Evolutionary conservation across 2,329 filamentous ascomycete species (phyloP), one percentile per base, ranked within the genome.

Genomic region (Penicillium paneum): DNA sequence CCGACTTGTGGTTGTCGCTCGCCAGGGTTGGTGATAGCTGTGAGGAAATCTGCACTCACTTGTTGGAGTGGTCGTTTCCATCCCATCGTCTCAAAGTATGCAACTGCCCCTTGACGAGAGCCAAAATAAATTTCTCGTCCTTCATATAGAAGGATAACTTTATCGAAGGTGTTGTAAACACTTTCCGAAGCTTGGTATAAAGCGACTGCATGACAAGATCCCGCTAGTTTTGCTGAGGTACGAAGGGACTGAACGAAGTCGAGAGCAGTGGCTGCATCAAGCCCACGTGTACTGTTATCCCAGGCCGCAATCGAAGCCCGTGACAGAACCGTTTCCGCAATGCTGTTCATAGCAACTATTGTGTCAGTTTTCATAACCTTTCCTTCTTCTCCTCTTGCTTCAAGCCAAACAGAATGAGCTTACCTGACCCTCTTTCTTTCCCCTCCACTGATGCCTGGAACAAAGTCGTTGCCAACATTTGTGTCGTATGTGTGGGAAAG

Each of bases 101-200:
- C 64, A 61, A 81, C 84, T 0, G 88, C 88, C 1, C 74, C 68
- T 3, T 64, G 65, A 0, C 83, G 80, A 0, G 81, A 80, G 0
- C 89, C 89, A 60, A 85, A 91, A 74, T 84, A 92, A 60, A 92
- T 91, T 66, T 91, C 82, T 0, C 85, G 81, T 0, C 89, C 89
- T 64, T 90, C 86, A 64, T 91, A 90, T 0, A 91, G 76, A 0
- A 92, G 84, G 0, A 84, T 78, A 0, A 83, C 83, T 67, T 90
- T 91, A 71, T 92, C 88, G 60, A 92, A 91, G 15, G 83, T 72
- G 43, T 85, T 80, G 51, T 78, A 79, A 12, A 78, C 74, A 29
- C 68, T 70, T 59, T 79, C 73, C 34, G 75, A 75, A 11, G 76
- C 77, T 59, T 79, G 77, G 62, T 85, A 86, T 12, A 83, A 54